A percentile compares a stretch with the other conserved stretches of the same genome.
Evolutionary conservation across 2,329 filamentous ascomycete species (phyloP).

Genomic region (Xylaria sp.): DNA sequence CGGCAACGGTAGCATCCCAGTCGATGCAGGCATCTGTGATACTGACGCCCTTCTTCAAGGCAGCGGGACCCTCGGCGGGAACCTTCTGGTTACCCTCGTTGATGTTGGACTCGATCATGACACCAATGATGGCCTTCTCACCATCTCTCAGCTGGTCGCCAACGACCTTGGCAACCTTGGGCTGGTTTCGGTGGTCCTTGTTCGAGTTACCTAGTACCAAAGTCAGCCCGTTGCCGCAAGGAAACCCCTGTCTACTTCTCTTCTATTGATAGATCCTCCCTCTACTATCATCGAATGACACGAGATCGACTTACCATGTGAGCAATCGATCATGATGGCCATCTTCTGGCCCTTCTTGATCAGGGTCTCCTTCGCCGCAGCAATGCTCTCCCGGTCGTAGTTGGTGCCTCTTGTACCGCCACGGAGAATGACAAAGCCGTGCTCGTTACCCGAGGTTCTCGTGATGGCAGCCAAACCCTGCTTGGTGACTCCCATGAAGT

Average conservation of each 20-base stretch:
- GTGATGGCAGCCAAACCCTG: constrained; percentile 94
- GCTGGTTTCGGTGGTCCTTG: constrained; percentile 97
- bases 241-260: too few relatives aligned
- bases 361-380: constrained; percentile 70
- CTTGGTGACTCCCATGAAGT: constrained; percentile 99
- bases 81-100: constrained; percentile 87
- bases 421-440: constrained; percentile 93
- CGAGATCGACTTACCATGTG: constrained; percentile 61
- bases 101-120: constrained; percentile 99
- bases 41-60: constrained; percentile 80
- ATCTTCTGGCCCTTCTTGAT: constrained; percentile 76
- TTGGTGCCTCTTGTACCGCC: constrained; percentile 91
- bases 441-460: constrained; percentile 86
- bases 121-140: constrained; percentile 83
- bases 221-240: constrained; percentile 13
- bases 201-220: constrained; percentile 71
- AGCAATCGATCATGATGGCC: constrained; percentile 98
- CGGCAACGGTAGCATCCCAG: constrained; percentile 79
- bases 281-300: not conserved
- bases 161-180: constrained; percentile 77
- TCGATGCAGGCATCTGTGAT: constrained; percentile 96
- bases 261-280: too few relatives aligned
- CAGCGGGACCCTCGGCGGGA: constrained; percentile 70
- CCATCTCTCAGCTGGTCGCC: constrained; percentile 82
- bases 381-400: constrained; percentile 81